These are phyloP conservation scores for Cystofilobasidium capitatum DNA, from an alignment of 768 basidiomycete genomes.

Conservation along the genomic window DNA sequence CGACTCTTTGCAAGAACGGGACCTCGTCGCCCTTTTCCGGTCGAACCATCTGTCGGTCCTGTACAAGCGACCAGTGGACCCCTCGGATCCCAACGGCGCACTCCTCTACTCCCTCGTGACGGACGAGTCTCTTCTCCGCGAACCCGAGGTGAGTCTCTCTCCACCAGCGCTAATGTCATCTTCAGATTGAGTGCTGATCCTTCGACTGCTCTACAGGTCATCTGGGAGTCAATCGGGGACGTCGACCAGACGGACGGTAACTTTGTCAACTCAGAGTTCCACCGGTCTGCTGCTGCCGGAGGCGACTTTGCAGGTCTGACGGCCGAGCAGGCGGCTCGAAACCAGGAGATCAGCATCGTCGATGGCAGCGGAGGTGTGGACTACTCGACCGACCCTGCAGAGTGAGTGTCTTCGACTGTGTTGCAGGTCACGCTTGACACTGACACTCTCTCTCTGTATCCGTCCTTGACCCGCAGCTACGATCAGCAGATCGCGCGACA, in stretches of 20 bases:
- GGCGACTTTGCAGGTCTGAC: conserved; percentile 48
- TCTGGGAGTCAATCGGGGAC: conserved; percentile 87
- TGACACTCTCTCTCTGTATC: conserved; percentile 1
- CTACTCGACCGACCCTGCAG: too few species aligned
- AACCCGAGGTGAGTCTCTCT: conserved; percentile 45
- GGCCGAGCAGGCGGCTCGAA: conserved; percentile 24
- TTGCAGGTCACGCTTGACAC: neutral
- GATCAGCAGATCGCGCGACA: conserved; percentile 59
- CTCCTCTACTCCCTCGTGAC: conserved; percentile 75
- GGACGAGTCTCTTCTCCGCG: conserved; percentile 67
- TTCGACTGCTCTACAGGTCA: conserved; percentile 42
- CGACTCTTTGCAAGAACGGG: conserved; percentile 13
- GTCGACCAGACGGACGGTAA: conserved; percentile 67
- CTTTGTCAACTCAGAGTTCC: conserved; percentile 68
- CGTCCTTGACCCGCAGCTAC: neutral
- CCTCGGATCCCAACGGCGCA: conserved; percentile 32
- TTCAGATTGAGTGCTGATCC: neutral
- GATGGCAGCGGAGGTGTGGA: conserved; percentile 31
- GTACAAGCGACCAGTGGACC: conserved; percentile 49
- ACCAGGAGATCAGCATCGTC: conserved; percentile 17
- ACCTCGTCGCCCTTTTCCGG: conserved; percentile 53
- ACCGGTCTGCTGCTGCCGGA: conserved; percentile 57
- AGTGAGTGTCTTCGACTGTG: conserved; percentile 36
- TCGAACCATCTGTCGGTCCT: conserved; percentile 82
- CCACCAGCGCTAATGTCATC: too few species aligned